These are phyloP conservation scores for Fusarium pininemorale DNA, from an alignment of 2,329 filamentous ascomycete species.

Conservation along the genomic window DNA sequence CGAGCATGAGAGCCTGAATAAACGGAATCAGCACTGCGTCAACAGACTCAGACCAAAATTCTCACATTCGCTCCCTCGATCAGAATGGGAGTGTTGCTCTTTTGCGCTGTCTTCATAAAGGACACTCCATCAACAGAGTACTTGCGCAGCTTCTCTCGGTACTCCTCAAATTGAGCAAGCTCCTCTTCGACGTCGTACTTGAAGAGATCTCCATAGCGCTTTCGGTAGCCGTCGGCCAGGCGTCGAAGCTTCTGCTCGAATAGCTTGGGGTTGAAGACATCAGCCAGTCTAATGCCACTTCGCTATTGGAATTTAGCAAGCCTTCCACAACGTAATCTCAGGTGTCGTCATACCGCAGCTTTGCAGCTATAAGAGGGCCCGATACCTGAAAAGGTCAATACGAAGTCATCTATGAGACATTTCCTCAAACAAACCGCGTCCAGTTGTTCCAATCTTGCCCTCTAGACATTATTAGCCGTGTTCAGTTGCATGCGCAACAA, in stretches of 20 bases:
- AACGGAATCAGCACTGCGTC: neutral
- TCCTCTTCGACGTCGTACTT: neutral
- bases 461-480: neutral
- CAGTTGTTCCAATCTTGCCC: neutral
- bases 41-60: accelerated
- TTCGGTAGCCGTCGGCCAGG: neutral
- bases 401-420: neutral
- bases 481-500: neutral
- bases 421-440: neutral
- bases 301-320: neutral
- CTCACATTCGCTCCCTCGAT: neutral
- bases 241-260: neutral
- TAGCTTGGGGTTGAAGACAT: neutral
- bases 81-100: neutral
- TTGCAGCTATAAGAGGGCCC: neutral
- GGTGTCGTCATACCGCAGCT: neutral
- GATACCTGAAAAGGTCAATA: neutral
- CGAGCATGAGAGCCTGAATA: slow-evolving; percentile 66
- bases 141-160: neutral
- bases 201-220: neutral
- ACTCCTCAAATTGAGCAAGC: neutral
- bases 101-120: neutral
- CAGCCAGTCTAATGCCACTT: neutral
- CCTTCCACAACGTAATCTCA: neutral
- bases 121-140: neutral